phyloP scores from a whole-genome alignment of 352 stramenopile genomes.

The Globisporangium orthogonon region DNA sequence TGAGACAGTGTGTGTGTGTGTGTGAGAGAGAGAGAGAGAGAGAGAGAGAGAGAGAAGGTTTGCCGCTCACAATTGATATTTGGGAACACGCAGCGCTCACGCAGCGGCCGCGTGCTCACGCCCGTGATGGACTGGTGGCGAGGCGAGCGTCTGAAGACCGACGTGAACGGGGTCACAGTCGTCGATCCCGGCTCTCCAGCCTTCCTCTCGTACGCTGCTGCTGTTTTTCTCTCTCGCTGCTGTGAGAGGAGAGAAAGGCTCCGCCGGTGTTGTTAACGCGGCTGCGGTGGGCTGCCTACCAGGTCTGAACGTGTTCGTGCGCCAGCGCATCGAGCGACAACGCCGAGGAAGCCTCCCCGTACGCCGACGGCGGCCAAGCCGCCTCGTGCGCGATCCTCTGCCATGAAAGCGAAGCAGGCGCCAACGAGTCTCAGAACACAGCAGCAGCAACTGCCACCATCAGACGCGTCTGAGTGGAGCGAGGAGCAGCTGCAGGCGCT shows the following conservation, averaged over 20 bases:
- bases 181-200: constrained; percentile 20
- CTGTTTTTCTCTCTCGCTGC: background rate
- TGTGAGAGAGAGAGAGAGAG: too few relatives aligned
- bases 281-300: background rate
- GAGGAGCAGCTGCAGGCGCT: constrained; percentile 42
- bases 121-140: constrained; percentile 51
- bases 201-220: constrained; percentile 16
- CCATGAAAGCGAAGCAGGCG: constrained; percentile 18
- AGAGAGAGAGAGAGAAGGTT: too few relatives aligned
- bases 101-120: constrained; percentile 18
- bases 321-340: background rate
- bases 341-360: constrained; percentile 7
- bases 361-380: constrained; percentile 1
- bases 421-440: constrained; percentile 8
- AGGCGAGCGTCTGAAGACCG: constrained; percentile 19
- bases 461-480: constrained; percentile 27
- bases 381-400: constrained; percentile 9
- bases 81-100: constrained; percentile 10
- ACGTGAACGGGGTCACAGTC: constrained; percentile 16
- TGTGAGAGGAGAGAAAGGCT: background rate
- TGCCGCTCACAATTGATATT: too few relatives aligned
- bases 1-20: background rate
- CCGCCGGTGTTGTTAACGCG: background rate
- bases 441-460: constrained; percentile 1
- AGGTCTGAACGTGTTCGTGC: background rate